Evolutionary conservation across 1,139 yeast species (phyloP), one percentile per base, ranked within the genome.

Genomic region (Blastobotrys illinoisensis): DNA sequence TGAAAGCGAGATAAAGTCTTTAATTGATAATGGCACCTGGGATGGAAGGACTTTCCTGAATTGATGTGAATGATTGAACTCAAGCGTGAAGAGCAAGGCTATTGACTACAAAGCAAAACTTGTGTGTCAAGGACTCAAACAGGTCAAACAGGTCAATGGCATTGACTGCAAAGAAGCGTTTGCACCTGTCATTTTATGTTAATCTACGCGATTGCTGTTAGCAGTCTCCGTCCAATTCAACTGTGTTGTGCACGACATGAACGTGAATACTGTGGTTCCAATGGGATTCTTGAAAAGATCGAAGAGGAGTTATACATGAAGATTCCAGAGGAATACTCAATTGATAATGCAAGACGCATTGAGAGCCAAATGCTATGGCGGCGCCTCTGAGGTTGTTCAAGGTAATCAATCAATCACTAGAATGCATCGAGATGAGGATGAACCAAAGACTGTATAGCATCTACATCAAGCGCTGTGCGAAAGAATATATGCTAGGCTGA

Each of bases 101-200:
- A n/a, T n/a, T n/a, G n/a, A n/a, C n/a, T 28, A 58, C 19, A 64
- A 64, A 48, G 67, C 67, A 2, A 43, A 66, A 13, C 48, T 63
- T 13, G 67, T 64, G 13, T 64, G 57, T 32, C 56, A 55, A 21
- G 69, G 67, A 1, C 56, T 51, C 49, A 50, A 55, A 0, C 69
- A 64, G 50, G 43, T 40, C 9, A 55, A 50, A 14, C n/a, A n/a
- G n/a, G n/a, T n/a, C n/a, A n/a, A n/a, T n/a, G 66, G 67, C 23
- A 56, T 62, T 40, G 67, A 66, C 47, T 66, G 63, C 50, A 26
- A 52, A 2, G 65, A 64, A 20, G 58, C 63, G 6, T 66, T 61
- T 54, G 60, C 67, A 19, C 67, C 68, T 4, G 68, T 64, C 16
- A 56, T 64, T n/a, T 48, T 59, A 3, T 49, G 24, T 40, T 63